Conservation (phyloP, 495 filamentous ascomycete genomes). For the Podospora anserina region DNA sequence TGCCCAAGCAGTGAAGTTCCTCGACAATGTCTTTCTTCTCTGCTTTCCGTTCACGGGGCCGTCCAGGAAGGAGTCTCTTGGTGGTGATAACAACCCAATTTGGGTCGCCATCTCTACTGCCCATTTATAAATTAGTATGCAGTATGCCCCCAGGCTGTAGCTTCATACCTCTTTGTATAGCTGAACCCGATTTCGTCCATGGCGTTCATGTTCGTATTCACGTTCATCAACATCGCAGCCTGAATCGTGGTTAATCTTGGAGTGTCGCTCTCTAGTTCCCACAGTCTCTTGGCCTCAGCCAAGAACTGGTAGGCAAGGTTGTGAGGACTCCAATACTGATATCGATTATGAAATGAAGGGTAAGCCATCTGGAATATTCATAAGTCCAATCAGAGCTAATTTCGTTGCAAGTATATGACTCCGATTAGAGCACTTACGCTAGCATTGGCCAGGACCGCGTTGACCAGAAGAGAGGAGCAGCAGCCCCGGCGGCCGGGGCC, state of each 20-base stretch:
- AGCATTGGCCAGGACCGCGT: conserved; percentile 27
- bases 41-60: conserved; percentile 18
- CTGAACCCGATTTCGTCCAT: conserved; percentile 28
- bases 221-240: conserved; percentile 22
- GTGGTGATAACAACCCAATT: background rate
- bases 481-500: conserved; percentile 12
- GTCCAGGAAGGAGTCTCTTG: background rate
- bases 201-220: conserved; percentile 29
- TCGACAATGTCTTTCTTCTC: conserved; percentile 16
- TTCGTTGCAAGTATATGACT: background rate
- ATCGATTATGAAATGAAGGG: conserved; percentile 24
- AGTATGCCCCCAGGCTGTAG: too few relatives aligned
- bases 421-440: conserved; percentile 25
- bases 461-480: conserved; percentile 34
- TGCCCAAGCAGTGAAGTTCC: conserved; percentile 32
- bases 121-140: background rate
- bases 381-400: background rate
- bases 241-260: conserved; percentile 28
- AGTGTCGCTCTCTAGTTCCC: conserved; percentile 29
- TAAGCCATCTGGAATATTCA: conserved; percentile 19
- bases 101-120: background rate
- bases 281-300: conserved; percentile 34
- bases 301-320: conserved; percentile 32
- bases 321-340: conserved; percentile 31
- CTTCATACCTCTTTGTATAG: background rate